Evolutionary conservation across 2,329 filamentous ascomycete species (phyloP).

Genomic region (Aureobasidium melanogenum): DNA sequence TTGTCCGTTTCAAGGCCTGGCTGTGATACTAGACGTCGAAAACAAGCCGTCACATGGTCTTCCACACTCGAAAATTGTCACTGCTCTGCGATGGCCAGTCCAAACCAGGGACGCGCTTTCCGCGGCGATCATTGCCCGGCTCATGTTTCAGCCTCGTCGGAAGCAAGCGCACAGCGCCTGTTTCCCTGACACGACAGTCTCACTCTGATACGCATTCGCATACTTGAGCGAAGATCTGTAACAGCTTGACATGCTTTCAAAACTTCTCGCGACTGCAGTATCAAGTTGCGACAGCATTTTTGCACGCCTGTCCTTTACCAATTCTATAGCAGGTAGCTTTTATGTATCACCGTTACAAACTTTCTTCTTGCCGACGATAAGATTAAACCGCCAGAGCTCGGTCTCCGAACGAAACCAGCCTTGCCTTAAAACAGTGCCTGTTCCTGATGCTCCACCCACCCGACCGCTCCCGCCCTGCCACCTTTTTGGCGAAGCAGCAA

Average conservation of each 20-base stretch:
- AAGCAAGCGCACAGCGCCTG: not conserved
- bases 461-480: not conserved
- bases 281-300: not conserved
- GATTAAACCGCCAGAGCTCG: slow-evolving; percentile 6
- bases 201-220: not conserved
- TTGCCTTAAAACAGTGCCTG: not conserved
- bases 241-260: not conserved
- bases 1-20: not conserved
- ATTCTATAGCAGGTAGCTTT: not conserved
- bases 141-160: not conserved
- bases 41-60: not conserved
- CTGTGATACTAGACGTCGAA: not conserved
- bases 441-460: not conserved
- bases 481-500: not conserved
- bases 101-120: not conserved
- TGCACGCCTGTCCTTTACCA: not conserved
- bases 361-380: slow-evolving; percentile 6
- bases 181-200: not conserved
- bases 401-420: not conserved
- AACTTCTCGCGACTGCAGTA: not conserved
- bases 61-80: not conserved
- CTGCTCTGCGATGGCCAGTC: not conserved
- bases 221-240: too few relatives aligned
- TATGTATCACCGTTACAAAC: not conserved
- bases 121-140: not conserved